Base-by-base conservation (phyloP, 164 flowering plant genomes). In the Magnolia kwangsiensis region DNA sequence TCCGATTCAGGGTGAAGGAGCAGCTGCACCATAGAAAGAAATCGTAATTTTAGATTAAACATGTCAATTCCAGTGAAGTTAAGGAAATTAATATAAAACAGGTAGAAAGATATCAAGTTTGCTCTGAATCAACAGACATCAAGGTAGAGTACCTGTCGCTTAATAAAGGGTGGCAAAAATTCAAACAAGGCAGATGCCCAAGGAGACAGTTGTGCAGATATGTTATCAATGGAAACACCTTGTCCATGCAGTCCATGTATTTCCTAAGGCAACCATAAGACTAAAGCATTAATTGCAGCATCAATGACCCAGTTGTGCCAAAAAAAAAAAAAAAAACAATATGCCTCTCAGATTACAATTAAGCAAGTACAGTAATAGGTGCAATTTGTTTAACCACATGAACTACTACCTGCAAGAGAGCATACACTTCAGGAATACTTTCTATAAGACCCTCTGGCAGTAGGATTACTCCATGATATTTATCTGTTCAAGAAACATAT, bases 181-280 rank as follows among this genome's bases (percentile, higher is more conserved):
- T 96, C 98, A 74, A 96, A 91, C 77, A 96, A 83, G 50, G 99
- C 99, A 79, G 95, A 94, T 75, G 99, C 98, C 99, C 99, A 96
- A 7, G 99, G 99, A 76, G 99, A 96, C 70, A 96, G 89, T 72
- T 92, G 94, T 72, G 96, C 82, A 74, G 96, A 90, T 77, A 96
- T 94, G 50, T 85, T 90, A 63, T 89, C 92, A 80, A 78, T 80
- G 73, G 90, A 83, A 78, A 94, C 92, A 71, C 99, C 97, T 83
- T 89, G 86, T 80, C 87, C 81, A 76, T 87, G 92, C 78, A 96
- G 86, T 65, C 90, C 83, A 78, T 92, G 95, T 79, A 96, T 92
- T 92, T 96, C 99, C 99, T 96, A 89, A 21, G n/a, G 24, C 9
- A 45, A 19, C 11, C 18, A 69, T 4, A 63, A 24, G 9, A 73